Percentiles rank a stretch among this genome's conserved stretches.
Conservation (phyloP, 495 filamentous ascomycete genomes). For the Xylaria palmicola region DNA sequence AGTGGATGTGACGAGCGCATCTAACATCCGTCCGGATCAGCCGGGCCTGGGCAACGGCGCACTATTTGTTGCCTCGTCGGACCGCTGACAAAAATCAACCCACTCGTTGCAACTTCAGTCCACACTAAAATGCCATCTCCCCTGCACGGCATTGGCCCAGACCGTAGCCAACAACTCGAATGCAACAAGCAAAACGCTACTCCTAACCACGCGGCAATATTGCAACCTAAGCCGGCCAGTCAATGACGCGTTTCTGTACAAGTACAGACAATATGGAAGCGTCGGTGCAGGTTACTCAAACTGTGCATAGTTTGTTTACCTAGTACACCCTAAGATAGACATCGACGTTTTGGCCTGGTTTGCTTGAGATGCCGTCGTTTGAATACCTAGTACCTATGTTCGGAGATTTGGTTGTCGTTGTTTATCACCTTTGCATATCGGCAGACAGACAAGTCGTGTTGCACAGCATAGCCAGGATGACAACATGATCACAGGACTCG, state of each 20-base stretch:
- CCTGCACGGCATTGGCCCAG: slow-evolving; percentile 2
- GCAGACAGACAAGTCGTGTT: not conserved
- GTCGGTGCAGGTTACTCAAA: not conserved
- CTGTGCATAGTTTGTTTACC: not conserved
- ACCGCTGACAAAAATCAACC: not conserved
- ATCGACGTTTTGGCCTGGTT: not conserved
- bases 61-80: not conserved
- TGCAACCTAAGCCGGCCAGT: not conserved
- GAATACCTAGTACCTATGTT: too few species aligned
- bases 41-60: not conserved
- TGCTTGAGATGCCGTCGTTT: not conserved
- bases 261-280: not conserved
- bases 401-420: not conserved
- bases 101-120: not conserved
- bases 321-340: not conserved
- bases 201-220: not conserved
- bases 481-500: not conserved
- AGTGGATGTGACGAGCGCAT: not conserved
- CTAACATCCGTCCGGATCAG: not conserved
- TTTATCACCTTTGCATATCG: not conserved
- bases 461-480: not conserved
- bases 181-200: not conserved
- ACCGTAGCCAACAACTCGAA: not conserved
- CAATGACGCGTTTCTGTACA: not conserved
- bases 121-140: not conserved